Base-by-base conservation (phyloP, 768 basidiomycete genomes). In the Boletus huronensis region DNA sequence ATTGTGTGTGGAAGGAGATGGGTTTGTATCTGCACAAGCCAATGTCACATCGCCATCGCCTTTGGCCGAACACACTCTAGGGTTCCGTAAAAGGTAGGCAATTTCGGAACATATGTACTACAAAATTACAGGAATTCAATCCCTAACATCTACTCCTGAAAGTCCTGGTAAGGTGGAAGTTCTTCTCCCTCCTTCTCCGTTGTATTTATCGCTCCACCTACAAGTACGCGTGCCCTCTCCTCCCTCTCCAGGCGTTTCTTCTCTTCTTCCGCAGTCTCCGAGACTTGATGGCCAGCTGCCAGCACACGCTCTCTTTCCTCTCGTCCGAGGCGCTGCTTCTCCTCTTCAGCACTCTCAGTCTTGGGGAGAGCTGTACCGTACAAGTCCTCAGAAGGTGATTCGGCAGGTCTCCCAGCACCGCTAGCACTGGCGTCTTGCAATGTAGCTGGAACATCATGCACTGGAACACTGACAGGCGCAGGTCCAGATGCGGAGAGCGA, bases 241-340 rank as follows among this genome's bases (percentile, higher is more conserved):
- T 89, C 85, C 42, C 80, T 79, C 67, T 88, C 85, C 47, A 82
- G 60, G 21, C 84, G 70, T 64, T 70, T 77, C 77, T 85, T 87
- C 76, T 87, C 84, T 5, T 85, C 82, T 47, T 80, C 83, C 0
- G 85, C 82, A 47, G 75, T 75, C 65, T 83, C 81, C 25, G 69
- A 48, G 16, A 67, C 41, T 16, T 58, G 32, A 38, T 60, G 61
- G 32, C 65, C 55, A 31, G 59, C 63, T 0, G 58, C 65, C 14
- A 72, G 75, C 59, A 75, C 69, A 53, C 74, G 75, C 73, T 79
- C 85, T 72, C 75, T 72, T 63, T 76, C 81, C 70, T 76, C 82
- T 57, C 67, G 69, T 69, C 74, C 72, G 32, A 87, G 73, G n/a
- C 84, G 74, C 60, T 64, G 76, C 76, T 88, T 88, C 74, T 87